phyloP scores from a whole-genome alignment of 768 basidiomycete species.

The Tephrocybe sp. region DNA sequence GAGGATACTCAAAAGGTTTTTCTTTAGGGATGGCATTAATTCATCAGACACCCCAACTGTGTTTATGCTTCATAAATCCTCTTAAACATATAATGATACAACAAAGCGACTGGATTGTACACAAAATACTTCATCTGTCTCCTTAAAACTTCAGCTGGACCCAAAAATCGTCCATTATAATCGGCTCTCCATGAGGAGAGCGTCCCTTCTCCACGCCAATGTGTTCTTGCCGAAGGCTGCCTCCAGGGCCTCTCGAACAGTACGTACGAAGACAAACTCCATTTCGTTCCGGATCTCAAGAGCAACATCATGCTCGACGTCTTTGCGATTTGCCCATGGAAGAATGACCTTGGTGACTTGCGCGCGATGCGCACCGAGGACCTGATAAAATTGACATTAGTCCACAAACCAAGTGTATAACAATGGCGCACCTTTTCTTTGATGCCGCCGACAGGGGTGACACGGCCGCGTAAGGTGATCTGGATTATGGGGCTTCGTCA shows the following conservation, averaged over 20 bases:
- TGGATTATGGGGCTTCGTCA: constrained; percentile 18
- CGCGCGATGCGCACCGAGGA: constrained; percentile 87
- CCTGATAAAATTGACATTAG: constrained; percentile 28
- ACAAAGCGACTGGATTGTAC: background rate
- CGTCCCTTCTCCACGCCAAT: constrained; percentile 60
- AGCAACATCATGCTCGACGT: constrained; percentile 84
- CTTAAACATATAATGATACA: background rate
- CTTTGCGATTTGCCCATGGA: constrained; percentile 81
- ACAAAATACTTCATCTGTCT: background rate
- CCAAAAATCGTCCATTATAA: constrained; percentile 19
- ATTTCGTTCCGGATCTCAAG: constrained; percentile 69
- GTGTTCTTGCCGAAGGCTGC: constrained; percentile 76
- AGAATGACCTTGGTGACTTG: constrained; percentile 81
- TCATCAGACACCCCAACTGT: background rate
- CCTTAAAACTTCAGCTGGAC: background rate
- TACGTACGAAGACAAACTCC: constrained; percentile 79
- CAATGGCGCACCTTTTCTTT: constrained; percentile 63
- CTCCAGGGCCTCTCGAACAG: constrained; percentile 75
- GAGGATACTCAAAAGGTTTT: no score
- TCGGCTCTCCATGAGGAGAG: constrained; percentile 34
- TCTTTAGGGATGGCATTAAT: no score
- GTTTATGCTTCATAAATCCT: background rate
- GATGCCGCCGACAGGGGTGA: constrained; percentile 86
- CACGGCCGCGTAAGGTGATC: constrained; percentile 81
- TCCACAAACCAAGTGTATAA: background rate